Evolutionary conservation across 805 yeast genomes (phyloP).

Genomic region (Myxozyma lipomycoides): DNA sequence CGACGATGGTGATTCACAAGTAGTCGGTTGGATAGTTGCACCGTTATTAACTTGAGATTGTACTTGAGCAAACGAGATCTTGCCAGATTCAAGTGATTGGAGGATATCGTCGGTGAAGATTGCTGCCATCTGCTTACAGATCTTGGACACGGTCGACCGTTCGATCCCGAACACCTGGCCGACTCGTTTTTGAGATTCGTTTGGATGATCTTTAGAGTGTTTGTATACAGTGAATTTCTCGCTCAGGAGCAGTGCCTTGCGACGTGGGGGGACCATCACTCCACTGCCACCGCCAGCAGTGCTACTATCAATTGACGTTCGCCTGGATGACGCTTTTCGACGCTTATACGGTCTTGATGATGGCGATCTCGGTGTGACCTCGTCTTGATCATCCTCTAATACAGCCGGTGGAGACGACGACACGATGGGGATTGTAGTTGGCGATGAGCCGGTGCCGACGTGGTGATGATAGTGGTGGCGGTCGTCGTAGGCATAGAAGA

Average conservation of each 20-base stretch:
- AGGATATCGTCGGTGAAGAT: not conserved
- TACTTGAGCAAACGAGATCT: not conserved
- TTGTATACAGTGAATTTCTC: constrained; percentile 25
- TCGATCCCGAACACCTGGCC: constrained; percentile 30
- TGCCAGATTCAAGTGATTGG: not conserved
- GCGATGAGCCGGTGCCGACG: no score
- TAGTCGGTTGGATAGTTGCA: not conserved
- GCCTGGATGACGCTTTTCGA: no score
- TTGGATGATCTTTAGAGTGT: constrained; percentile 25
- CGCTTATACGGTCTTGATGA: no score
- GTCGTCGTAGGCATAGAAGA: no score
- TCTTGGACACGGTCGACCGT: constrained; percentile 32
- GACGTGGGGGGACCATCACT: constrained; percentile 18
- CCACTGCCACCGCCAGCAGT: no score
- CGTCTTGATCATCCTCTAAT: no score
- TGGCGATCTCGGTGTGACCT: no score
- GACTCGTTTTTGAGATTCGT: constrained; percentile 28
- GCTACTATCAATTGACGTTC: no score
- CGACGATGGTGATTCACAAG: not conserved
- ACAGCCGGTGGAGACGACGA: no score
- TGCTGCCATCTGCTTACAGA: constrained; percentile 14
- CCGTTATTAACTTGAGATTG: not conserved
- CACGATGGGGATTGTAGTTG: not conserved
- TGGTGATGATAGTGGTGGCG: no score
- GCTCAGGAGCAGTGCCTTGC: constrained; percentile 23